Conservation (phyloP, 306 rosid genomes). For the Corylus heterophylla region DNA sequence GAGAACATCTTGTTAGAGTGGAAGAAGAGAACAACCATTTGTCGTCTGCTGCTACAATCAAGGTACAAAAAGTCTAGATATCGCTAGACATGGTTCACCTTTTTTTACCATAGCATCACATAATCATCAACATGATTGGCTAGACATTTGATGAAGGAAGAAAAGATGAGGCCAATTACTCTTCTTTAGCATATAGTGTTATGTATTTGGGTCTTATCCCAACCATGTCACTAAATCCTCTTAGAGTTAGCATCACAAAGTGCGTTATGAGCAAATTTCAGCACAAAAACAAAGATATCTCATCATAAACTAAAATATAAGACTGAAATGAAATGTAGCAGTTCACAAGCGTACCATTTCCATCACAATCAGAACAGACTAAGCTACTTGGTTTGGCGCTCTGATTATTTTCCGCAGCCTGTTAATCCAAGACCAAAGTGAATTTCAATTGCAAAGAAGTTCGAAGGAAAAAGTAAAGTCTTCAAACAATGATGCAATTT, state of each 20-base stretch:
- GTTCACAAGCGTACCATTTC: slow-evolving; percentile 72
- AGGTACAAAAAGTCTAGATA: neutral
- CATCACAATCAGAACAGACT: slow-evolving; percentile 74
- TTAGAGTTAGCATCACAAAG: neutral
- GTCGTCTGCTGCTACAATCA: neutral
- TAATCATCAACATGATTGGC: neutral
- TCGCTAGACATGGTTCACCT: neutral
- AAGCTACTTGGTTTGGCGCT: slow-evolving; percentile 51
- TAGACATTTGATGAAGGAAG: neutral
- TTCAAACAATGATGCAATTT: slow-evolving; percentile 2
- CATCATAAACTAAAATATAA: neutral
- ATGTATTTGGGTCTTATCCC: neutral
- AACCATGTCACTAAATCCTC: neutral
- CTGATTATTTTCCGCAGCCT: slow-evolving; percentile 62
- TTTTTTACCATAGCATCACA: neutral
- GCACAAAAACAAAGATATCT: neutral
- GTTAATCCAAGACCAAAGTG: slow-evolving; percentile 37
- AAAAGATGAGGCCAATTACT: neutral
- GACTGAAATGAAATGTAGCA: slow-evolving; percentile 3
- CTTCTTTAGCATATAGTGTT: neutral
- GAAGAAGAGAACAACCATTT: neutral
- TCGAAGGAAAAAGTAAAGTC: slow-evolving; percentile 12
- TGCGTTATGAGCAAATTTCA: neutral
- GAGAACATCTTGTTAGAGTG: neutral
- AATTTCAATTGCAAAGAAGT: slow-evolving; percentile 16